Evolutionary conservation across 225 moss, liverwort and hornwort genomes (phyloP).

Genomic region (Ulota crispa): DNA sequence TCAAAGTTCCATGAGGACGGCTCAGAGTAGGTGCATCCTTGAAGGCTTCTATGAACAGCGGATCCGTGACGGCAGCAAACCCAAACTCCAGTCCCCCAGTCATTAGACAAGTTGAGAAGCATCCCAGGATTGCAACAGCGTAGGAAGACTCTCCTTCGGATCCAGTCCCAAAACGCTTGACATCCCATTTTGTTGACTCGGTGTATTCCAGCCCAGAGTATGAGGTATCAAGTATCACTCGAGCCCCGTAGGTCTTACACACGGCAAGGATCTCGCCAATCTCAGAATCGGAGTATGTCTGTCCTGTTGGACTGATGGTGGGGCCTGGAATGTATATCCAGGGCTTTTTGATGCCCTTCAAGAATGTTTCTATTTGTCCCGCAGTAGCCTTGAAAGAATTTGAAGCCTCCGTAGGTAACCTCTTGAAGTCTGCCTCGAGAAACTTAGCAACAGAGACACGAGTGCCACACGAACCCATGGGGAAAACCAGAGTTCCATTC

Average conservation of each 20-base stretch:
- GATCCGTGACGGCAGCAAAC: slow-evolving; percentile 70
- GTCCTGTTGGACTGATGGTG: slow-evolving; percentile 78
- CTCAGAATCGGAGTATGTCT: slow-evolving; percentile 66
- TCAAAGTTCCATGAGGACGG: slow-evolving; percentile 88
- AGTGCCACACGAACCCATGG: slow-evolving; percentile 79
- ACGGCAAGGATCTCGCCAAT: slow-evolving; percentile 66
- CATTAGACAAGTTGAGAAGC: slow-evolving; percentile 75
- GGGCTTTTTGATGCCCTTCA: slow-evolving; percentile 62
- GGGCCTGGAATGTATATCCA: slow-evolving; percentile 96
- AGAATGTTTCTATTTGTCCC: slow-evolving; percentile 42
- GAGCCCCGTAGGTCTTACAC: slow-evolving; percentile 63
- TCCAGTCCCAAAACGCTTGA: slow-evolving; percentile 42
- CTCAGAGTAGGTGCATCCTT: slow-evolving; percentile 87
- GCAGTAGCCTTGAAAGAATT: slow-evolving; percentile 70
- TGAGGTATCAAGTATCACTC: slow-evolving; percentile 86
- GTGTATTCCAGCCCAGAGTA: slow-evolving; percentile 83
- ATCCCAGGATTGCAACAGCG: slow-evolving; percentile 75
- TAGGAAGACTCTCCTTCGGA: slow-evolving; percentile 35
- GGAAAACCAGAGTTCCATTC: slow-evolving; percentile 82
- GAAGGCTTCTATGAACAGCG: slow-evolving; percentile 76
- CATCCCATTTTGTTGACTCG: slow-evolving; percentile 57
- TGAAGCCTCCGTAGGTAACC: slow-evolving; percentile 56
- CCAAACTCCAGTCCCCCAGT: slow-evolving; percentile 93
- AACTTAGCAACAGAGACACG: slow-evolving; percentile 77
- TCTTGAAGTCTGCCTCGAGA: slow-evolving; percentile 68